Percentiles rank a stretch among this genome's conserved stretches.
Evolutionary conservation across 2,329 filamentous ascomycete species (phyloP).

Genomic region (Alternaria metachromatica): DNA sequence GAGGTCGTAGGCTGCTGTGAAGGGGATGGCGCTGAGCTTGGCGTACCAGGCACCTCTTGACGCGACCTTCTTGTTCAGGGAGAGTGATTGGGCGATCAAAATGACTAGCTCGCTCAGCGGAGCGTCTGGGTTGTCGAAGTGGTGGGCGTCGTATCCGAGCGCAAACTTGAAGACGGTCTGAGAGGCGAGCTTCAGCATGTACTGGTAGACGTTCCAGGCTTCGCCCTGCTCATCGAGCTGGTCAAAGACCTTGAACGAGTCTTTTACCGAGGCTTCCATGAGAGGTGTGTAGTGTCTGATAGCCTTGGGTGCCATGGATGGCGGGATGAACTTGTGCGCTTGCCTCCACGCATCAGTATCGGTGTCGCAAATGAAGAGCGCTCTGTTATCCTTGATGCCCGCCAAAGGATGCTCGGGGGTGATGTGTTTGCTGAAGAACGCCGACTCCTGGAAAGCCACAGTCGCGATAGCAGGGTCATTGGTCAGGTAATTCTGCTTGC

Average conservation of each 20-base stretch:
- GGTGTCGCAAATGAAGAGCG: conserved; percentile 17
- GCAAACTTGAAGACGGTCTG: conserved; percentile 17
- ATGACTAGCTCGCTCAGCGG: conserved; percentile 13
- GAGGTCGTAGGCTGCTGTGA: conserved; percentile 12
- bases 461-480: conserved; percentile 20
- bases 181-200: conserved; percentile 22
- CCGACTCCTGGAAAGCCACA: conserved; percentile 16
- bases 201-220: conserved; percentile 22
- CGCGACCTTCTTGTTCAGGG: conserved; percentile 19
- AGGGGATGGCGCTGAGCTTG: conserved; percentile 11
- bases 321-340: conserved; percentile 22
- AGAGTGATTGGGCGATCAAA: conserved; percentile 14
- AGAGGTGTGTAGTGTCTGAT: conserved; percentile 20
- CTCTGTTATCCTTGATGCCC: conserved; percentile 17
- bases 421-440: conserved; percentile 20
- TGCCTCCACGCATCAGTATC: conserved; percentile 14
- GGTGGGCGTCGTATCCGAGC: conserved; percentile 15
- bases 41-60: conserved; percentile 19
- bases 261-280: conserved; percentile 16
- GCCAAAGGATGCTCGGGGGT: conserved; percentile 12
- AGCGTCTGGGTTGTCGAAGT: conserved; percentile 15
- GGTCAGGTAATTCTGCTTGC: conserved; percentile 13
- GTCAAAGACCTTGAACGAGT: conserved; percentile 23
- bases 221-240: conserved; percentile 20
- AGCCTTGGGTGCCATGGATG: conserved; percentile 17